A percentile compares a stretch with the other conserved stretches of the same genome.
phyloP scores from a whole-genome alignment of 208 protist species.

The Tetramitus jugosus region DNA sequence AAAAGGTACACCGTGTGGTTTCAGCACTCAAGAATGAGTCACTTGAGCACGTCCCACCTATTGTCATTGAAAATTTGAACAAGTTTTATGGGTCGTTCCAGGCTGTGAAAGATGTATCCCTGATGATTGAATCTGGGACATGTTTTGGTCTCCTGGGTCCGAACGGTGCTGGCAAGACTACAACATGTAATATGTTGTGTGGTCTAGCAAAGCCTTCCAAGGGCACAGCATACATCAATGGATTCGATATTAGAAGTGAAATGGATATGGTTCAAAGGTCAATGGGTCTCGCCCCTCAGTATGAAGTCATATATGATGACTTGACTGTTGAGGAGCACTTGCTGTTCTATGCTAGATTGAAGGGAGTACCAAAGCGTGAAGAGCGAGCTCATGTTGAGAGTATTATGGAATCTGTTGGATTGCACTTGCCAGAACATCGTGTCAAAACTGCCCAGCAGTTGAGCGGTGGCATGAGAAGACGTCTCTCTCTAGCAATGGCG shows the following conservation, averaged over 20 bases:
- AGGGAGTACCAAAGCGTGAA: not conserved
- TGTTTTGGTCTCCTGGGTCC: slow-evolving; percentile 70
- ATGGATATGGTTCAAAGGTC: slow-evolving; percentile 27
- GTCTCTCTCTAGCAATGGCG: slow-evolving; percentile 13
- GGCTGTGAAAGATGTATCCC: slow-evolving; percentile 53
- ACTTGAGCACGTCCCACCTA: too few species aligned
- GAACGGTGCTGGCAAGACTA: slow-evolving; percentile 76
- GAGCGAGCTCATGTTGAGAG: slow-evolving; percentile 3
- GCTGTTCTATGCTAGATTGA: slow-evolving; percentile 10
- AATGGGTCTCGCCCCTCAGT: slow-evolving; percentile 34
- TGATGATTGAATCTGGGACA: slow-evolving; percentile 57
- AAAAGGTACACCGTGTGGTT: not conserved
- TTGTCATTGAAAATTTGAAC: slow-evolving; percentile 1
- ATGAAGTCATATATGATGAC: slow-evolving; percentile 36
- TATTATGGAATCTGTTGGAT: not conserved
- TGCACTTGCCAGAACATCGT: not conserved
- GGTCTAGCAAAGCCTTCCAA: slow-evolving; percentile 34
- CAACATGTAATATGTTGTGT: slow-evolving; percentile 65
- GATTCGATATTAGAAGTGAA: slow-evolving; percentile 21
- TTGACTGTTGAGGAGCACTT: slow-evolving; percentile 34
- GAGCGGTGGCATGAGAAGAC: slow-evolving; percentile 14
- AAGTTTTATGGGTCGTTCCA: not conserved
- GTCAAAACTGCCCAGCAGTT: not conserved
- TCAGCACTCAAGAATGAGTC: too few species aligned
- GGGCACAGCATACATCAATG: slow-evolving; percentile 30